Percentiles rank a stretch among this genome's conserved stretches.
Conservation (phyloP, 139 green algal genomes). For the Raphidocelis subcapitata region DNA sequence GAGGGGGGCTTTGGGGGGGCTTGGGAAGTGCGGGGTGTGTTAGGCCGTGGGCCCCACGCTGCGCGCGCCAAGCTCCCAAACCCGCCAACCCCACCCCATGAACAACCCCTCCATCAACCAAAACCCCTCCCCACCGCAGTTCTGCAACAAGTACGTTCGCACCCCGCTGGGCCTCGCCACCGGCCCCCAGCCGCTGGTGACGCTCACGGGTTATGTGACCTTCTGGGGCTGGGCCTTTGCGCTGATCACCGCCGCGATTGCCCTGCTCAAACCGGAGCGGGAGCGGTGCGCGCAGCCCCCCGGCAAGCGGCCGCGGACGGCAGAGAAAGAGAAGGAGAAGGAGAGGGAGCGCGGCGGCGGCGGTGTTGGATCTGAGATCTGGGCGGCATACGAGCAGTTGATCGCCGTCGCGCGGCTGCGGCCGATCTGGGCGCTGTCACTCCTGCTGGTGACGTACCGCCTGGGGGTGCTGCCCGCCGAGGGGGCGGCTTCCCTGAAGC, state of each 20-base stretch:
- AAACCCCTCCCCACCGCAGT: too few species aligned
- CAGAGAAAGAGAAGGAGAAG: too few species aligned
- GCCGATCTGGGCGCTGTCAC: slow-evolving; percentile 62
- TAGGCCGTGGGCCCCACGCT: too few species aligned
- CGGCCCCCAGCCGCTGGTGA: slow-evolving; percentile 46
- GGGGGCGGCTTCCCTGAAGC: slow-evolving; percentile 75
- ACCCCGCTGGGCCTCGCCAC: slow-evolving; percentile 21
- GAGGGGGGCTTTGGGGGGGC: too few species aligned
- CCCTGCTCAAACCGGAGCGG: slow-evolving; percentile 54
- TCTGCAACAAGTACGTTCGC: slow-evolving; percentile 78
- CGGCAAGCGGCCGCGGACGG: too few species aligned
- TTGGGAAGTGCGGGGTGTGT: too few species aligned
- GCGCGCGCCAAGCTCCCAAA: too few species aligned
- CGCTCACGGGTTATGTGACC: slow-evolving; percentile 72
- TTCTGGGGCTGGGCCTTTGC: slow-evolving; percentile 85
- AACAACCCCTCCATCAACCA: too few species aligned
- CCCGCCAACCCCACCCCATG: too few species aligned
- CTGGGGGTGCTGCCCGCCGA: slow-evolving; percentile 77
- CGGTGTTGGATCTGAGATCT: slow-evolving; percentile 7
- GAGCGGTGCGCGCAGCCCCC: slow-evolving; percentile 3
- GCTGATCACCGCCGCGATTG: slow-evolving; percentile 61
- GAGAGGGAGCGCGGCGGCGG: neutral
- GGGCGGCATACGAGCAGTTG: slow-evolving; percentile 43
- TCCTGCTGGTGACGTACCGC: slow-evolving; percentile 73
- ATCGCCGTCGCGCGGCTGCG: slow-evolving; percentile 62